These are phyloP conservation scores for Sporobolomyces roseus DNA, from an alignment of 768 basidiomycete genomes.

Conservation along the genomic window DNA sequence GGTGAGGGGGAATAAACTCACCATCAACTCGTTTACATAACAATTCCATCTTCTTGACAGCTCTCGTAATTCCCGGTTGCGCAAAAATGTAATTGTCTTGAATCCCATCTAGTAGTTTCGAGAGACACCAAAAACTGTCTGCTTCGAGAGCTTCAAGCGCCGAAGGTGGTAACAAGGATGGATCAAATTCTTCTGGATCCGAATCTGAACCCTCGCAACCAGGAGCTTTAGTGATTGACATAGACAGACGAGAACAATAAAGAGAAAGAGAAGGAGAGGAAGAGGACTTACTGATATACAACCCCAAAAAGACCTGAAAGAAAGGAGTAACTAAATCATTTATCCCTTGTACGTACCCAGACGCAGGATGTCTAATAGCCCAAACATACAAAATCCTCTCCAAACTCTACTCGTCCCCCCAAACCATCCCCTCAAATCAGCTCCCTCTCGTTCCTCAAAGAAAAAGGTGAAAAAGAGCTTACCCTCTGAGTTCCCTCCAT, in stretches of 20 bases:
- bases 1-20: conserved; percentile 42
- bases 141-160: conserved; percentile 85
- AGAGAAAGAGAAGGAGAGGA: not conserved
- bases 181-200: conserved; percentile 85
- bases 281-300: conserved; percentile 71
- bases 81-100: conserved; percentile 97
- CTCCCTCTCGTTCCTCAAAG: not conserved
- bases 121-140: conserved; percentile 97
- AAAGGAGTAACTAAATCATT: conserved; percentile 98
- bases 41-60: conserved; percentile 89
- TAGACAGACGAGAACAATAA: not conserved
- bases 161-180: conserved; percentile 63
- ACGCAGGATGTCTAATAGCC: conserved; percentile 98
- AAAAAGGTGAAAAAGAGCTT: conserved; percentile 45
- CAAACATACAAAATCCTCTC: conserved; percentile 96
- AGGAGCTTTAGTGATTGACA: not conserved
- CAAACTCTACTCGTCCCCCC: conserved; percentile 59
- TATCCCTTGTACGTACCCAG: conserved; percentile 98
- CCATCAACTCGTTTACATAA: conserved; percentile 85
- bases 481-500: conserved; percentile 83
- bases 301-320: conserved; percentile 92
- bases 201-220: conserved; percentile 58
- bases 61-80: conserved; percentile 92
- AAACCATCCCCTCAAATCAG: conserved; percentile 35
- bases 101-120: conserved; percentile 89